phyloP scores from a whole-genome alignment of 2,329 filamentous ascomycete genomes.

The Fonsecaea erecta region DNA sequence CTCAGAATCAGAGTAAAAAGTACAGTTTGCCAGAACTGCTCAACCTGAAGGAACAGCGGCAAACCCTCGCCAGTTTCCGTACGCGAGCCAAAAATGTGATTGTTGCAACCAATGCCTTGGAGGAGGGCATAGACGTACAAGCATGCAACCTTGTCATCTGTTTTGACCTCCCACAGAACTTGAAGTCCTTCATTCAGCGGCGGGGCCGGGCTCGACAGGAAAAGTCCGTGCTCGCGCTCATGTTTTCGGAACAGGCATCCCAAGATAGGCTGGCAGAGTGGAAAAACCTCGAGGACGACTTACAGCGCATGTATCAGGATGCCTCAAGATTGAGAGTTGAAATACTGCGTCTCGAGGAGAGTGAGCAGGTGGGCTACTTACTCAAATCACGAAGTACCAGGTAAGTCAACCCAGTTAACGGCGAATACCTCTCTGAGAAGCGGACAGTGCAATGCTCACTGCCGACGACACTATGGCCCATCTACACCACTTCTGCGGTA shows the following conservation, averaged over 20 bases:
- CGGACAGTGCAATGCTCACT: not conserved
- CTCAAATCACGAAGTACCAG: not conserved
- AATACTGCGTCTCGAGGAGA: not conserved
- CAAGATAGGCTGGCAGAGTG: not conserved
- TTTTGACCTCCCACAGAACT: not conserved
- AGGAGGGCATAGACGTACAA: not conserved
- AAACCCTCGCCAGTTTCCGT: not conserved
- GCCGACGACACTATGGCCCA: not conserved
- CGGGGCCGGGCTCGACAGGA: not conserved
- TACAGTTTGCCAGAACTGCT: not conserved
- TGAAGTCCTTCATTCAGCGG: not conserved
- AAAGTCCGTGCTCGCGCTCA: not conserved
- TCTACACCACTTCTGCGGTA: not conserved
- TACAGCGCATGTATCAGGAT: not conserved
- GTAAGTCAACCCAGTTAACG: not conserved
- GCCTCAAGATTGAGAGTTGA: not conserved
- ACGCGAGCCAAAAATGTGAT: not conserved
- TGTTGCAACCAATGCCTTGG: not conserved
- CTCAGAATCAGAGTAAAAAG: not conserved
- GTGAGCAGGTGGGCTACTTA: not conserved
- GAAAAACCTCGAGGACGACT: not conserved
- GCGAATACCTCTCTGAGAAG: not conserved
- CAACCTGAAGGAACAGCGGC: not conserved
- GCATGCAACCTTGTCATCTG: not conserved
- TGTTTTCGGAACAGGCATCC: not conserved